Percentiles rank a stretch among this genome's conserved stretches.
These are phyloP conservation scores for Piper longum DNA, from an alignment of 164 flowering plant genomes.

Conservation along the genomic window DNA sequence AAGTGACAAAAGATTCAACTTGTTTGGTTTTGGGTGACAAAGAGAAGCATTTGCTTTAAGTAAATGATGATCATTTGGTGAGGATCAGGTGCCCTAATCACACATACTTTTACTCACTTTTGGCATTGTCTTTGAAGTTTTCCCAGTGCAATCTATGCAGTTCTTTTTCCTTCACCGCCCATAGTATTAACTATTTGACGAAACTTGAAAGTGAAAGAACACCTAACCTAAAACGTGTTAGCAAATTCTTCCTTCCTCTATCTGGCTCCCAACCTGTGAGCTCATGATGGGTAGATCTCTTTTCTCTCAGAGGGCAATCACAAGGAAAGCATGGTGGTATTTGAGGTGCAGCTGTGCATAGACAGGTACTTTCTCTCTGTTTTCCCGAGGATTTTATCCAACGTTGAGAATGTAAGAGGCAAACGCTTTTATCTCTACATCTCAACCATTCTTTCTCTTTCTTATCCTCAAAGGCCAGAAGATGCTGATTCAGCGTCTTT, in stretches of 20 bases:
- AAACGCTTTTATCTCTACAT: not conserved
- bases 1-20: too few relatives aligned
- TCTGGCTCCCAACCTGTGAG: not conserved
- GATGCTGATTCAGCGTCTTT: slow-evolving; percentile 3
- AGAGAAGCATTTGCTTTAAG: too few relatives aligned
- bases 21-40: too few relatives aligned
- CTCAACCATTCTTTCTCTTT: not conserved
- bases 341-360: not conserved
- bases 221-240: not conserved
- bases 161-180: not conserved
- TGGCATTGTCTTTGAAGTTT: not conserved
- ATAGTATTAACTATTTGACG: too few relatives aligned
- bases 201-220: not conserved
- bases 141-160: not conserved
- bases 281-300: not conserved
- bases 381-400: not conserved
- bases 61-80: slow-evolving; percentile 4
- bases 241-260: not conserved
- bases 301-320: not conserved
- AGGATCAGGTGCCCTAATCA: slow-evolving; percentile 6
- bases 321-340: too few relatives aligned
- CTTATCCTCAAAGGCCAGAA: slow-evolving; percentile 1
- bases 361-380: not conserved
- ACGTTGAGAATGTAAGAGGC: too few relatives aligned
- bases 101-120: not conserved